phyloP scores from a whole-genome alignment of 208 protist species.

The Trypanosoma grayi region DNA sequence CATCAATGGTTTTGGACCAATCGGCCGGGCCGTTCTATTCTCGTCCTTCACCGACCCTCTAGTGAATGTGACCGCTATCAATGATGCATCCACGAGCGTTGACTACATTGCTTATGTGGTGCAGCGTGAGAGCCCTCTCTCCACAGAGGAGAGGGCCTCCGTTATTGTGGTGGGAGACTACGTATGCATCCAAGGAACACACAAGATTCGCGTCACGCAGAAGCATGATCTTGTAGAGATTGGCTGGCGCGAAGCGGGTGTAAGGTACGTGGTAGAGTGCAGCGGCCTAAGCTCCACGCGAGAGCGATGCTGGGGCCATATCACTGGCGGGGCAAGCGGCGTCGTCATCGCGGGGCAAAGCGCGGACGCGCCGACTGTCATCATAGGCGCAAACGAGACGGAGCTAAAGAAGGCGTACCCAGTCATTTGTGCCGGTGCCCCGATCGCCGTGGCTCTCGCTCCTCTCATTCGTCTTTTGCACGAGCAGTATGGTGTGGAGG shows the following conservation, averaged over 20 bases:
- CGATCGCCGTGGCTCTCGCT: slow-evolving; percentile 98
- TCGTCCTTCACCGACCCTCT: slow-evolving; percentile 63
- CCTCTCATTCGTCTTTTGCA: slow-evolving; percentile 95
- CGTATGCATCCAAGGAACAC: slow-evolving; percentile 44
- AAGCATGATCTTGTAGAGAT: slow-evolving; percentile 86
- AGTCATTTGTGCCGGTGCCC: slow-evolving; percentile 96
- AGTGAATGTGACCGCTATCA: slow-evolving; percentile 89
- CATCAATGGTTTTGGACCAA: slow-evolving; percentile 97
- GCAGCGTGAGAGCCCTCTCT: slow-evolving; percentile 89
- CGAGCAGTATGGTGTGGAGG: slow-evolving; percentile 92
- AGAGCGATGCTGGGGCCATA: slow-evolving; percentile 87
- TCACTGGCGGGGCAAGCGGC: slow-evolving; percentile 94
- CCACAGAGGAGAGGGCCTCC: slow-evolving; percentile 49
- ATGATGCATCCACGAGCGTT: slow-evolving; percentile 93
- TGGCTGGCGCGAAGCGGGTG: slow-evolving; percentile 86
- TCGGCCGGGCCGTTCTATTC: slow-evolving; percentile 92
- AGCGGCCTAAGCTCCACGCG: slow-evolving; percentile 96
- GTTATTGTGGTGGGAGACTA: slow-evolving; percentile 32
- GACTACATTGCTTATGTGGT: slow-evolving; percentile 94
- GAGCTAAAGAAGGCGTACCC: slow-evolving; percentile 60
- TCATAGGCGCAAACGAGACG: slow-evolving; percentile 95
- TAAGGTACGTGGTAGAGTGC: slow-evolving; percentile 96
- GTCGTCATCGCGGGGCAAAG: slow-evolving; percentile 98
- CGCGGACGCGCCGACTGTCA: slow-evolving; percentile 91
- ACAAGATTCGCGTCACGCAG: slow-evolving; percentile 40